A percentile compares a stretch with the other conserved stretches of the same genome.
These are phyloP conservation scores for Kluyveromyces starmeri DNA, from an alignment of 805 yeast genomes.

Conservation along the genomic window DNA sequence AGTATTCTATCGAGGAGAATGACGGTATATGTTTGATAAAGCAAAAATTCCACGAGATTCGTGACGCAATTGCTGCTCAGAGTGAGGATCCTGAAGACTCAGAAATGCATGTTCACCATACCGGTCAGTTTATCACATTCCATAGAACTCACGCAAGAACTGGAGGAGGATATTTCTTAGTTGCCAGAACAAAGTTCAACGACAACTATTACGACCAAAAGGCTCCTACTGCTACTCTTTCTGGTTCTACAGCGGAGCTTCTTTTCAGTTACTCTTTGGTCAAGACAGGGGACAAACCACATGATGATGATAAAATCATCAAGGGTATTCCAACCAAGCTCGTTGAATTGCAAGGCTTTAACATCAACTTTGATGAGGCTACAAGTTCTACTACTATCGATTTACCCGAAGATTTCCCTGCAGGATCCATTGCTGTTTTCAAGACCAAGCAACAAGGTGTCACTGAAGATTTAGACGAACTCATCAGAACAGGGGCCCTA, in stretches of 20 bases:
- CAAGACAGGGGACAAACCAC: slow-evolving; percentile 39
- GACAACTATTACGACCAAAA: slow-evolving; percentile 38
- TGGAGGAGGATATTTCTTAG: slow-evolving; percentile 81
- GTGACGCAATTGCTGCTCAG: slow-evolving; percentile 47
- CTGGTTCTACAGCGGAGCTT: slow-evolving; percentile 50
- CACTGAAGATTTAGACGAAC: slow-evolving; percentile 54
- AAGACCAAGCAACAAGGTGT: slow-evolving; percentile 62
- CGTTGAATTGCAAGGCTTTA: slow-evolving; percentile 42
- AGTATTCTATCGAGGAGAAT: slow-evolving; percentile 39
- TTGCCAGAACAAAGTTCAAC: slow-evolving; percentile 76
- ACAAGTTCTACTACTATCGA: slow-evolving; percentile 43
- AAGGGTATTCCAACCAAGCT: slow-evolving; percentile 62
- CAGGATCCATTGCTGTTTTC: slow-evolving; percentile 84
- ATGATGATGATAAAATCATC: slow-evolving; percentile 35
- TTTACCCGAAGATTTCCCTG: slow-evolving; percentile 62
- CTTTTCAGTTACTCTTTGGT: slow-evolving; percentile 51
- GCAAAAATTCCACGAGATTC: slow-evolving; percentile 44
- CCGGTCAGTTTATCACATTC: slow-evolving; percentile 83
- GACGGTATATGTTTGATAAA: slow-evolving; percentile 75
- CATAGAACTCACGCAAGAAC: slow-evolving; percentile 77
- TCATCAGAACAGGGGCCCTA: slow-evolving; percentile 64
- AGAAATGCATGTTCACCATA: slow-evolving; percentile 92
- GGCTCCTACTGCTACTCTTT: slow-evolving; percentile 47
- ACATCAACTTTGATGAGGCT: slow-evolving; percentile 35
- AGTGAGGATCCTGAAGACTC: slow-evolving; percentile 44